Conservation (phyloP, 78 protist species). For the Dictyostelium capitatum region DNA sequence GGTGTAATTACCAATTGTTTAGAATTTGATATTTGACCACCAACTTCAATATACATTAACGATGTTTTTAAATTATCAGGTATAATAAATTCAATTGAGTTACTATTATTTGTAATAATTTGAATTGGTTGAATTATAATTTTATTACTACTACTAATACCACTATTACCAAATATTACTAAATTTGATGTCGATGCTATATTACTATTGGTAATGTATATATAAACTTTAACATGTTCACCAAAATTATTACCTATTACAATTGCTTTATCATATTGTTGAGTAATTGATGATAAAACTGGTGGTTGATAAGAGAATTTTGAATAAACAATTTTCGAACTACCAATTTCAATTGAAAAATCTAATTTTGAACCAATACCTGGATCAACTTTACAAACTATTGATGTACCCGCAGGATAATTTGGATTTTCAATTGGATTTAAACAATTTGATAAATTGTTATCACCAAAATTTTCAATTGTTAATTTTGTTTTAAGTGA, state of each 20-base stretch:
- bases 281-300: not conserved
- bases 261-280: not conserved
- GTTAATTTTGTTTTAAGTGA: not conserved
- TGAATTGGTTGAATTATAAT: not conserved
- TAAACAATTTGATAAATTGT: not conserved
- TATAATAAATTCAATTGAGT: not conserved
- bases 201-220: not conserved
- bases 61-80: not conserved
- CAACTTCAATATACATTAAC: not conserved
- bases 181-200: too few relatives aligned
- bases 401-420: not conserved
- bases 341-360: not conserved
- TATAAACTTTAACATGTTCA: not conserved
- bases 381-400: not conserved
- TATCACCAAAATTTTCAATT: not conserved
- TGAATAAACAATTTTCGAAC: not conserved
- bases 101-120: not conserved
- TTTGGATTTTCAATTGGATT: not conserved
- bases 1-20: not conserved
- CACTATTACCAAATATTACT: too few relatives aligned
- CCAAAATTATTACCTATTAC: not conserved
- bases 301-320: not conserved
- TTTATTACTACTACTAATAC: not conserved
- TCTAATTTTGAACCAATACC: not conserved
- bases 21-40: not conserved